Evolutionary conservation across 2,329 filamentous ascomycete genomes (phyloP), one percentile per base, ranked within the genome.

Genomic region (Pseudogymnoascus sp.): DNA sequence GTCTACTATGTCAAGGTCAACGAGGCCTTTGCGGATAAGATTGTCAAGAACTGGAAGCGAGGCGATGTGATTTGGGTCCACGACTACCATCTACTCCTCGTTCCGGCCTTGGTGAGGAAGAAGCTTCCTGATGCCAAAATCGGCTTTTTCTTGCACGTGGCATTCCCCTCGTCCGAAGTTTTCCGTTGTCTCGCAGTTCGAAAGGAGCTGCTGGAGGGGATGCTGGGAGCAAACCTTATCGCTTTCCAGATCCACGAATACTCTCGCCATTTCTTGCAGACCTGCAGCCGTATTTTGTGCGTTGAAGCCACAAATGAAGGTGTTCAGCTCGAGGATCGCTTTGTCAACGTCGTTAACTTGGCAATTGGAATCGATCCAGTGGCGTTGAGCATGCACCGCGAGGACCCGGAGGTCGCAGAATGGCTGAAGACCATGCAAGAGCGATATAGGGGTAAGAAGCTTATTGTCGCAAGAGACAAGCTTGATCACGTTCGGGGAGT

Each of bases 221-320:
- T 97, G 80, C 84, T 97, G 0, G 93, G 93, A 8, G 91, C 95
- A 63, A 96, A 97, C 70, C 80, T 97, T 11, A 85, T 97, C 66
- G 93, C 91, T 1, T 97, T 97, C 77, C 93, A 97, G 77, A 96
- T 92, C 23, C 86, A 88, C 63, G 93, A 97, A 75, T 97, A 97
- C 72, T 89, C 90, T 4, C 86, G 93, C 12, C 95, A 97, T 77
- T 97, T 97, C 75, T 80, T 97, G 60, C 93, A 97, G 76, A 97
- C 93, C 0, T 97, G 93, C 80, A 96, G 91, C 74, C 89, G 95
- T 36, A 81, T 97, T 12, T 81, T 97, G 39, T 88, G 85, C n/a
- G 91, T 96, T 0, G 93, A 97, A 75, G 93, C 93, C 1, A 93
- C 90, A 0, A 87, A 87, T 1, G 89, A 96, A 45, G 93, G 95